Base-by-base conservation (phyloP, 2,329 filamentous ascomycete species). In the Macrophomina pseudophaseolina region DNA sequence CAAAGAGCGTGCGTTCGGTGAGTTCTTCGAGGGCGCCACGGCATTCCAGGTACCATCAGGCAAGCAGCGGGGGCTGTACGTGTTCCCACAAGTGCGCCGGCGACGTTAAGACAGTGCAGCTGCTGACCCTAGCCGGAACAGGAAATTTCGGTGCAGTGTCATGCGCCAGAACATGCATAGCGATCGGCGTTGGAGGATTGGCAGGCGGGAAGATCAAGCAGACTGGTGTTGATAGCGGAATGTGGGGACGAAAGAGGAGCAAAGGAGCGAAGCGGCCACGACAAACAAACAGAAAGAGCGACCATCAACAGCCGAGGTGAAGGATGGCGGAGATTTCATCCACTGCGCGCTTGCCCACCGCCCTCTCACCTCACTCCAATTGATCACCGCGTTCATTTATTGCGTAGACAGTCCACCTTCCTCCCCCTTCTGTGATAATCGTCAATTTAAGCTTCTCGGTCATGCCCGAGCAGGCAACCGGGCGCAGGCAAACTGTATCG, bases 81-180 rank as follows among this genome's bases (percentile, higher is more conserved):
- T 52, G 49, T 52, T 52, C 23, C 28, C 18, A n/a, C 48, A 51
- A 12, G 48, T 38, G 35, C 4, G 35, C 2, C 2, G 6, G 35
- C 35, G 11, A 8, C 35, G 35, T 12, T 1, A 51, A 35, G 23
- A 38, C 30, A 5, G 35, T 38, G 32, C 35, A 18, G 16, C 40
- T 18, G 23, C 58, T 62, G 30, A 62, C 46, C 35, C 58, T 62
- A 62, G 58, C 58, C 58, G 9, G n/a, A 62, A 62, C 58, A 51
- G 58, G 58, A 62, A 62, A 48, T 62, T 49, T 62, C 58, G 5
- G 46, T 8, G 12, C 44, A 38, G 11, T 62, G 42, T 30, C 28
- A 14, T 16, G 35, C 42, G 30, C 35, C 30, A 14, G 28, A 35
- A 16, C 32, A n/a, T 9, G 44, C 42, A 2, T 62, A 30, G 44